phyloP scores from a whole-genome alignment of 495 filamentous ascomycete species.

The Xylaria intraflava region DNA sequence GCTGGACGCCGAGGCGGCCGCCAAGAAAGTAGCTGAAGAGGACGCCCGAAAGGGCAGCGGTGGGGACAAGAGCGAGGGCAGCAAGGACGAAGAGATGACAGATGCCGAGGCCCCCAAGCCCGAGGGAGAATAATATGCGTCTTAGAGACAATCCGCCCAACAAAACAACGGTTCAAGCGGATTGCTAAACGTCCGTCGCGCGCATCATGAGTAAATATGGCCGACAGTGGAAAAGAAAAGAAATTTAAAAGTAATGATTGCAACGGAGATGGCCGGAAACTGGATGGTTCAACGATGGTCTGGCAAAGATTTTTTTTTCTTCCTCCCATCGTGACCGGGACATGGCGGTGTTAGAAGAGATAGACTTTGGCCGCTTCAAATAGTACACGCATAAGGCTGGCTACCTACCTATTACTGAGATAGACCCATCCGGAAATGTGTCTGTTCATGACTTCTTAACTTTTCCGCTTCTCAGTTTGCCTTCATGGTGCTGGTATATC shows the following conservation, averaged over 20 bases:
- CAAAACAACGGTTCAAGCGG: background rate
- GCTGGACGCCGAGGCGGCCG: slow-evolving; percentile 75
- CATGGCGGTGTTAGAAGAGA: slow-evolving; percentile 11
- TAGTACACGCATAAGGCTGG: slow-evolving; percentile 1
- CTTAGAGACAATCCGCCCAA: slow-evolving; percentile 16
- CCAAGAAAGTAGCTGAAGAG: slow-evolving; percentile 68
- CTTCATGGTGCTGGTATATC: background rate
- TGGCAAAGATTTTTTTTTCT: background rate
- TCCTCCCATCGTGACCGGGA: background rate
- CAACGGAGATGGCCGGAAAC: background rate
- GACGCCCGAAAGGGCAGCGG: slow-evolving; percentile 47
- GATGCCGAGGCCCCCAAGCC: slow-evolving; percentile 47
- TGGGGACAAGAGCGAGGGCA: slow-evolving; percentile 34
- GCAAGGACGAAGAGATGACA: slow-evolving; percentile 52
- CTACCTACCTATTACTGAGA: slow-evolving; percentile 7
- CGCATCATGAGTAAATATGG: background rate
- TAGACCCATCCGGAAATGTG: slow-evolving; percentile 9
- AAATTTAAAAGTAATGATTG: slow-evolving; percentile 8
- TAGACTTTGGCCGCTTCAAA: slow-evolving; percentile 6
- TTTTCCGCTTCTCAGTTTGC: background rate
- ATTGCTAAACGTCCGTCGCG: background rate
- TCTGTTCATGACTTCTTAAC: background rate
- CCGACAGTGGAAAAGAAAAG: background rate
- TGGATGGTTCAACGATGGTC: slow-evolving; percentile 3
- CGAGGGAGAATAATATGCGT: slow-evolving; percentile 32